These are phyloP conservation scores for Pichia nanzhaoensis DNA, from an alignment of 805 yeast species.

Conservation along the genomic window DNA sequence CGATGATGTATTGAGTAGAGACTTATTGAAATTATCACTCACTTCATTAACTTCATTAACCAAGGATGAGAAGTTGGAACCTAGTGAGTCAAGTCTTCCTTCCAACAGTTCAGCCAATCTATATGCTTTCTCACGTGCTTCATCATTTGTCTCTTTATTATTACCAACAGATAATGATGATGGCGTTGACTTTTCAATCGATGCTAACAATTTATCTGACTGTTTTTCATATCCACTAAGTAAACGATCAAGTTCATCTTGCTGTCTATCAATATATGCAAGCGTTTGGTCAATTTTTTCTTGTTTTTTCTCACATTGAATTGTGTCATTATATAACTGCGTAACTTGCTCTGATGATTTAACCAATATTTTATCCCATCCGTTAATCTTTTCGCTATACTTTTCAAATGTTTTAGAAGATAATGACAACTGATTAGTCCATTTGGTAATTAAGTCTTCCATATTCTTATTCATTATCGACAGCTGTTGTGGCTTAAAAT, in stretches of 20 bases:
- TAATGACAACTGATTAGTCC: constrained; percentile 81
- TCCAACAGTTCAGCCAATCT: constrained; percentile 79
- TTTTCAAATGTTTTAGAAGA: constrained; percentile 68
- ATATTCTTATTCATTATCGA: constrained; percentile 85
- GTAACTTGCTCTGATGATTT: constrained; percentile 81
- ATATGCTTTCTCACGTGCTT: constrained; percentile 85
- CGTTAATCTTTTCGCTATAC: constrained; percentile 66
- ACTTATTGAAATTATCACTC: constrained; percentile 71
- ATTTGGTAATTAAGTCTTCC: constrained; percentile 85
- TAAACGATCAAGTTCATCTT: constrained; percentile 79
- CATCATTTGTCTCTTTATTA: constrained; percentile 49
- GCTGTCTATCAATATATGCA: constrained; percentile 82
- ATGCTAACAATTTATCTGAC: constrained; percentile 44
- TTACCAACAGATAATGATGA: neutral
- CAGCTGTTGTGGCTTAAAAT: constrained; percentile 59
- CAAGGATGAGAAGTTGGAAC: constrained; percentile 65
- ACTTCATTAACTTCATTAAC: constrained; percentile 79
- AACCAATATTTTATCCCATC: constrained; percentile 82
- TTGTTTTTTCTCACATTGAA: constrained; percentile 81
- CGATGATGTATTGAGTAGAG: constrained; percentile 31
- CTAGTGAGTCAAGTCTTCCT: constrained; percentile 71
- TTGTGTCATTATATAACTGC: constrained; percentile 67
- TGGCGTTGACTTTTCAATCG: constrained; percentile 24
- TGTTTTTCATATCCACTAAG: constrained; percentile 78
- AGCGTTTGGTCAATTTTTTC: constrained; percentile 81